These are phyloP conservation scores for Nothopassalora personata DNA, from an alignment of 2,329 filamentous ascomycete genomes.

Conservation along the genomic window DNA sequence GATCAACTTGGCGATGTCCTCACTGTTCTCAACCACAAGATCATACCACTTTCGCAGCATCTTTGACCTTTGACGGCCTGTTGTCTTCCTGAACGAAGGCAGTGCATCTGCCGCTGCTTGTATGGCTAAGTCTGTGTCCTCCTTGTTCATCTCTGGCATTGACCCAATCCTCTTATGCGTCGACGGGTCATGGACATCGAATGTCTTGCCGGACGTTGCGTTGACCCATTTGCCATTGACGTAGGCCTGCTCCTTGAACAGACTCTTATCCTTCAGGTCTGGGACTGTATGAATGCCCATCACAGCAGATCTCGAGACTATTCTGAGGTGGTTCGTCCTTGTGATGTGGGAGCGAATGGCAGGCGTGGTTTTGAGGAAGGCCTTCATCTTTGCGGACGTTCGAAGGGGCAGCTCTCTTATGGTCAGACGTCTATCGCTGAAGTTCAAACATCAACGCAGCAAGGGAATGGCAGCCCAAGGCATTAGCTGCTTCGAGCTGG, in stretches of 20 bases:
- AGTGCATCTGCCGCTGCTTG: slow-evolving; percentile 74
- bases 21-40: slow-evolving; percentile 68
- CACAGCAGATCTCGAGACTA: slow-evolving; percentile 17
- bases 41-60: slow-evolving; percentile 78
- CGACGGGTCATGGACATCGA: slow-evolving; percentile 82
- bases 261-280: slow-evolving; percentile 46
- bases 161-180: slow-evolving; percentile 75
- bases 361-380: slow-evolving; percentile 18
- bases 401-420: neutral
- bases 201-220: slow-evolving; percentile 83
- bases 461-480: neutral
- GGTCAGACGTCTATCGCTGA: neutral
- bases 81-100: slow-evolving; percentile 62
- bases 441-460: neutral
- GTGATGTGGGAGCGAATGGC: slow-evolving; percentile 21
- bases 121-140: slow-evolving; percentile 78
- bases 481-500: neutral
- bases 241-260: slow-evolving; percentile 80
- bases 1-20: slow-evolving; percentile 76
- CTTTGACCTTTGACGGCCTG: slow-evolving; percentile 67
- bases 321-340: slow-evolving; percentile 17
- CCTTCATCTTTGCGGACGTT: slow-evolving; percentile 15
- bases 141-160: slow-evolving; percentile 73
- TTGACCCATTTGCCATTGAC: slow-evolving; percentile 90
- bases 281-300: slow-evolving; percentile 16